phyloP scores from a whole-genome alignment of 1,284 basidiomycete genomes.

The Peniophora sp. region DNA sequence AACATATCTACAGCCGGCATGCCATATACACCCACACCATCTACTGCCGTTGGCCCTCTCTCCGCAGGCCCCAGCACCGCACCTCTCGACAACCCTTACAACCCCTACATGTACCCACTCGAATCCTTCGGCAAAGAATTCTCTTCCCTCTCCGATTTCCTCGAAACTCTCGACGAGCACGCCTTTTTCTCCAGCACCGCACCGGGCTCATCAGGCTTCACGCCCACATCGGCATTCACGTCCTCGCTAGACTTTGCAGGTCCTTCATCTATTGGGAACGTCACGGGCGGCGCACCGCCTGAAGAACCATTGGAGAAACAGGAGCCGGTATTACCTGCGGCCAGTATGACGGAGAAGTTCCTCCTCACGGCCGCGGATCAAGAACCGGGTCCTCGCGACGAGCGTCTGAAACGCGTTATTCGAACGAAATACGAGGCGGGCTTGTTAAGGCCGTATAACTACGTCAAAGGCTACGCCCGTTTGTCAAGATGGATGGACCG shows the following conservation, averaged over 20 bases:
- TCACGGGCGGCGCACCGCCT: not conserved
- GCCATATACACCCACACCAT: constrained; percentile 6
- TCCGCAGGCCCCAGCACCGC: constrained; percentile 32
- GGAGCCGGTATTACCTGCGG: constrained; percentile 45
- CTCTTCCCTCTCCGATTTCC: constrained; percentile 74
- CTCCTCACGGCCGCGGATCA: constrained; percentile 94
- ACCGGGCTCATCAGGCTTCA: constrained; percentile 24
- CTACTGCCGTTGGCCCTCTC: constrained; percentile 14
- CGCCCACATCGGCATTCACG: constrained; percentile 29
- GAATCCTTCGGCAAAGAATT: constrained; percentile 76
- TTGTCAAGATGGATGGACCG: constrained; percentile 92
- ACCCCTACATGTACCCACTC: constrained; percentile 53
- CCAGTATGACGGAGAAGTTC: constrained; percentile 81
- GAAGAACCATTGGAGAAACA: not conserved
- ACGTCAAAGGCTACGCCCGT: constrained; percentile 89
- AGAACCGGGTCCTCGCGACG: constrained; percentile 84
- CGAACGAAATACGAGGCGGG: constrained; percentile 97
- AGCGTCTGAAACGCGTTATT: constrained; percentile 88
- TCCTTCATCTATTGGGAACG: not conserved
- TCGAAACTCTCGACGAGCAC: constrained; percentile 70
- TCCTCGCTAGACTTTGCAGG: not conserved
- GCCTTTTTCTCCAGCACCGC: constrained; percentile 48
- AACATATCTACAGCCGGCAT: constrained; percentile 13
- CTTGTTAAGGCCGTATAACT: constrained; percentile 91
- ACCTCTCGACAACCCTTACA: constrained; percentile 40